Base-by-base conservation (phyloP, 148 eudicot species). In the Amaranthus cruentus region DNA sequence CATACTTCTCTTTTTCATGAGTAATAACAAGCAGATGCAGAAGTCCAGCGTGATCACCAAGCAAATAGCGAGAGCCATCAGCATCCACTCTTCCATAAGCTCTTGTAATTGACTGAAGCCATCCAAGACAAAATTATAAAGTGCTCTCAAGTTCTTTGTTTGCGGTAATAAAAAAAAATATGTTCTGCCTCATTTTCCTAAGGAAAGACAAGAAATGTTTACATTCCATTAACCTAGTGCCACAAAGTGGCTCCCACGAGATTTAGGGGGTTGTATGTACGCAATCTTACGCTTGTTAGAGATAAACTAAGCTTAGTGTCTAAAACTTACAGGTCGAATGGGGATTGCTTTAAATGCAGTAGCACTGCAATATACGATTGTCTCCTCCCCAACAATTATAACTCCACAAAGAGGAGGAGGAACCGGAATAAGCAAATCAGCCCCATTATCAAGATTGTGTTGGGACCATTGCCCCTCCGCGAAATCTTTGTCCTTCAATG, bases 81-180 rank as follows among this genome's bases (percentile, higher is more conserved):
- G 98, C 90, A 82, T 94, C 98, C 69, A 94, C 96, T 86, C 96
- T 91, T 69, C 98, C 98, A 79, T 94, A 91, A 38, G 98, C 96
- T 84, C 86, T 91, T 72, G 97, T 95, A 62, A 95, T 91, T 18
- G 97, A 90, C 98, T 95, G 78, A 54, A 75, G 61, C 14, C 71
- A 75, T 68, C 53, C 74, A 75, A 61, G 72, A 49, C 15, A 71
- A 10, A 55, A 58, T 57, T 49, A 64, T 49, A 47, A 14, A 42
- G 62, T 13, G 60, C 54, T 56, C 6, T 14, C 1, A 66, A 62
- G 44, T 47, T n/a, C 55, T 56, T 66, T 66, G 38, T 15, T 49
- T 21, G 52, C n/a, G 58, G 75, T 50, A 11, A 53, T 38, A 15
- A 46, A 13, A 7, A 1, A 44, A 63, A 3, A 4, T 9, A 38